A percentile compares a stretch with the other conserved stretches of the same genome.
Conservation (phyloP, 2,329 filamentous ascomycete species). For the Pseudogymnoascus sp. region DNA sequence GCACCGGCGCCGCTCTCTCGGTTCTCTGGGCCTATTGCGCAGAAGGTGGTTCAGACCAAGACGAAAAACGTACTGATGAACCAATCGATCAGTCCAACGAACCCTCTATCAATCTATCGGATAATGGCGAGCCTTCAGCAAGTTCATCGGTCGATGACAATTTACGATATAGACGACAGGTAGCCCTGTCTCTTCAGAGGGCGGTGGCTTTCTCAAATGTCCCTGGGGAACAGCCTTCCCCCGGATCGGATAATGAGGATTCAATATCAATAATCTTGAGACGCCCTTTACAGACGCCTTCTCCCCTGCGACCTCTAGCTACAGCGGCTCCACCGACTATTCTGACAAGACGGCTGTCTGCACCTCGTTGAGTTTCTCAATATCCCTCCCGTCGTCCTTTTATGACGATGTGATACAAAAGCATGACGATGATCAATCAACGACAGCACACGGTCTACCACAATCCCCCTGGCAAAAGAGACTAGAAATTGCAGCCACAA, state of each 20-base stretch:
- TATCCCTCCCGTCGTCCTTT: background rate
- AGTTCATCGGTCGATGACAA: no score
- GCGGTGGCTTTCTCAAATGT: no score
- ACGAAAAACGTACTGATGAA: background rate
- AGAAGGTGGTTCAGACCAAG: background rate
- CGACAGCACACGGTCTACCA: background rate
- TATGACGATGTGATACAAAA: no score
- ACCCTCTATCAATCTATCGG: background rate
- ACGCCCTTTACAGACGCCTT: background rate
- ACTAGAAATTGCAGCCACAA: no score
- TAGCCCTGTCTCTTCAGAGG: no score
- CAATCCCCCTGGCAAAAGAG: background rate
- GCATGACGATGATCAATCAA: background rate
- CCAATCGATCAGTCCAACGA: background rate
- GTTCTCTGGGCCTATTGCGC: conserved; percentile 40
- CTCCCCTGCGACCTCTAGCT: background rate
- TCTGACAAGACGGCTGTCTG: background rate
- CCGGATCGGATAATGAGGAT: background rate
- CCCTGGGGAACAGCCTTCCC: no score
- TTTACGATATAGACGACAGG: no score
- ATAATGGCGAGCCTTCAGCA: background rate
- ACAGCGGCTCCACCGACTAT: no score
- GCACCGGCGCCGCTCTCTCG: conserved; percentile 50
- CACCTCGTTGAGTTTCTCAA: background rate
- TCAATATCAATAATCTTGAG: background rate